Percentiles rank a stretch among this genome's conserved stretches.
Evolutionary conservation across 257 asterid genomes (phyloP).

Genomic region (Lycium ferocissimum): DNA sequence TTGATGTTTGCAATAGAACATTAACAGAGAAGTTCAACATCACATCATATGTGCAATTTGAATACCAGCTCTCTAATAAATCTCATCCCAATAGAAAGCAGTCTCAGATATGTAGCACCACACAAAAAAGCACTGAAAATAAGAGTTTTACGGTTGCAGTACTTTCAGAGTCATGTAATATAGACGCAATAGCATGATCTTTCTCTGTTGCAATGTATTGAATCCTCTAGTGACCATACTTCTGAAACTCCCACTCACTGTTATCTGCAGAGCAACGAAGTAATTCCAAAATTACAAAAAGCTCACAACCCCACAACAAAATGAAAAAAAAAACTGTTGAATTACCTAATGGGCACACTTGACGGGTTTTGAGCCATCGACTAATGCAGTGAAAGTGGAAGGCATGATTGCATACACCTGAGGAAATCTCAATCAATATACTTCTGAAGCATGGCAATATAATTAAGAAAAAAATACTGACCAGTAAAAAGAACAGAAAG

Average conservation of each 20-base stretch:
- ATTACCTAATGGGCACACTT: slow-evolving; percentile 33
- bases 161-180: neutral
- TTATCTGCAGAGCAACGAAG: neutral
- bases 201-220: neutral
- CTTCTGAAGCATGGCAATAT: neutral
- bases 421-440: slow-evolving; percentile 17
- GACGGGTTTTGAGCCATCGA: slow-evolving; percentile 38
- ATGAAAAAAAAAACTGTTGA: neutral
- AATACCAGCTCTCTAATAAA: neutral
- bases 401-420: slow-evolving; percentile 37
- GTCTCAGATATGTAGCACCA: neutral
- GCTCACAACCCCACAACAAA: neutral
- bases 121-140: neutral
- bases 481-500: neutral
- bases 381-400: slow-evolving; percentile 39
- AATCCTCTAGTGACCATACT: slow-evolving; percentile 28
- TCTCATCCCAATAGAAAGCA: neutral
- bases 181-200: neutral
- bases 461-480: neutral
- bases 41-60: neutral
- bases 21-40: neutral
- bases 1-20: neutral
- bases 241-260: slow-evolving; percentile 31
- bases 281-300: neutral
- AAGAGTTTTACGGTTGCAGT: neutral